Percentiles rank a stretch among this genome's conserved stretches.
These are phyloP conservation scores for Globisporangium canariense DNA, from an alignment of 352 stramenopile species.

Conservation along the genomic window DNA sequence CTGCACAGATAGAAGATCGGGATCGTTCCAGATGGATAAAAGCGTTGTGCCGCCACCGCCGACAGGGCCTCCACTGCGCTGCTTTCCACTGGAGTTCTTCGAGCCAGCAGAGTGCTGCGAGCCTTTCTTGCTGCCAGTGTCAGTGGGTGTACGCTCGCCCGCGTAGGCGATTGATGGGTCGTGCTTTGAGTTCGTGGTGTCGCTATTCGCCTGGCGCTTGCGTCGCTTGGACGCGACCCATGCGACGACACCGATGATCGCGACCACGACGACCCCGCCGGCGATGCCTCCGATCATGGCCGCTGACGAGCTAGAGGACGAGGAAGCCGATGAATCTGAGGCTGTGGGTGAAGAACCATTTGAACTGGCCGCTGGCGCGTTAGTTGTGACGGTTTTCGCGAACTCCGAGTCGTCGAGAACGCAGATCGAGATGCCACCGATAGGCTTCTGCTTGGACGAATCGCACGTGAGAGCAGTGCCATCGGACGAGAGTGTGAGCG, in stretches of 20 bases:
- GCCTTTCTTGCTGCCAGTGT: background rate
- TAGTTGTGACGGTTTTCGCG: constrained; percentile 23
- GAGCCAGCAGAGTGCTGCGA: constrained; percentile 2
- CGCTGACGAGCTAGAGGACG: constrained; percentile 14
- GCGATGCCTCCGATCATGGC: constrained; percentile 19
- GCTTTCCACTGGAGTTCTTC: background rate
- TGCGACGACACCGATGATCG: background rate
- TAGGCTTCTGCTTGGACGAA: constrained; percentile 21
- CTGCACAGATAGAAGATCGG: constrained; percentile 40
- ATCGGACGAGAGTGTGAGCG: constrained; percentile 35
- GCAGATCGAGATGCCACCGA: constrained; percentile 38
- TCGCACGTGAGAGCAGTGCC: constrained; percentile 24
- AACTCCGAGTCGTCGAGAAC: constrained; percentile 19
- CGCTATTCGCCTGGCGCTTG: background rate
- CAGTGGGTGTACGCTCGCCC: background rate
- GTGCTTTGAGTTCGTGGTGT: background rate
- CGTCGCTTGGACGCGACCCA: constrained; percentile 7
- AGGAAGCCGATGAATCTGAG: constrained; percentile 21
- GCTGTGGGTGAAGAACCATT: constrained; percentile 7
- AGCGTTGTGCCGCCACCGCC: background rate
- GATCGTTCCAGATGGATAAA: constrained; percentile 44
- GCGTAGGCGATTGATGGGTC: background rate
- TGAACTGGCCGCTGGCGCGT: constrained; percentile 11
- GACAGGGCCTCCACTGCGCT: background rate
- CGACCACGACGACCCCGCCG: constrained; percentile 11